Base-by-base conservation (phyloP, 2,329 filamentous ascomycete species). In the Alternaria sp. region DNA sequence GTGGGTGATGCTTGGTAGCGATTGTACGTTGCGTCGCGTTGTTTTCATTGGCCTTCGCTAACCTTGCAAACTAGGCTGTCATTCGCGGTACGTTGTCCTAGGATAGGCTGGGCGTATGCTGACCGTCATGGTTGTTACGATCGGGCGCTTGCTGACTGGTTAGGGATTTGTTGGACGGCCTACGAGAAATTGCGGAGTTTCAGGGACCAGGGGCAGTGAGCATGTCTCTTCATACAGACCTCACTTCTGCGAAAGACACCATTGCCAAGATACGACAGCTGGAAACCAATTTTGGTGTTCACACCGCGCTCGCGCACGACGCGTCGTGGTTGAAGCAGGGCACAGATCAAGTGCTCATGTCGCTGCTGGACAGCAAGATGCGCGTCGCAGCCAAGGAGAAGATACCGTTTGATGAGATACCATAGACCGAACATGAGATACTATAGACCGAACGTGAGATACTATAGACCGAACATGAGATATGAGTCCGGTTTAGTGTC, bases 1-100 rank as follows among this genome's bases (percentile, higher is more conserved):
- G 36, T 77, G 74, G 74, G 66, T 76, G 4, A 54, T 76, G n/a
- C 62, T 77, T 7, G 75, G 73, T 3, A 74, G 73, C 44, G 75
- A 77, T 54, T 77, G 75, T 62, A 53, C 40, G 60, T 62, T 32
- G 9, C 32, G 20, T 9, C 11, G 1, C 8, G 6, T 2, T 10
- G 12, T 11, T 12, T n/a, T 18, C 4, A 7, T 38, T 32, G 16
- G 46, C 4, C 4, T 25, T 25, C n/a, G 30, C 51, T 62, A 20
- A 62, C 7, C 3, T 10, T 48, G 5, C 18, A 22, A 40, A 25
- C 11, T 20, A 62, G 60, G 60, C 52, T 77, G 73, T 36, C 75
- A 77, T 60, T 77, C 74, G 3, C 72, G 72, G 74, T 75, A 57
- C 4, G 60, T 45, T 14, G 3, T 27, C 41, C n/a, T 5, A 4